A percentile compares a stretch with the other conserved stretches of the same genome.
Conservation (phyloP, 768 basidiomycete species). For the Boletus sp. region DNA sequence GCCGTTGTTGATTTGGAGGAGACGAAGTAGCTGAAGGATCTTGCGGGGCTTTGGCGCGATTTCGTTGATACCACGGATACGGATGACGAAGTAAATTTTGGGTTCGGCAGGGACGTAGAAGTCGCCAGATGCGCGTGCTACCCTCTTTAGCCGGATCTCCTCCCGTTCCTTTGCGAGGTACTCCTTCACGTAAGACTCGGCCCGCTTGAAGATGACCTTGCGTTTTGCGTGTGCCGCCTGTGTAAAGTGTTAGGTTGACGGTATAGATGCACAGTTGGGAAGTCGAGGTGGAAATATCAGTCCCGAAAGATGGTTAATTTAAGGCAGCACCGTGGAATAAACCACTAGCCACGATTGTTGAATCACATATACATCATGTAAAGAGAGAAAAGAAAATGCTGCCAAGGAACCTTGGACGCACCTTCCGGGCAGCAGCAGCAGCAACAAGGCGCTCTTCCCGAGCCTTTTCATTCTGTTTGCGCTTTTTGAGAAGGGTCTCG, state of each 20-base stretch:
- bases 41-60: conserved; percentile 99
- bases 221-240: conserved; percentile 90
- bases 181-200: conserved; percentile 97
- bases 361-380: conserved; percentile 78
- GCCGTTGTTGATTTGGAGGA: conserved; percentile 99
- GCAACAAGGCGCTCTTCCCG: conserved; percentile 89
- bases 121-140: conserved; percentile 86
- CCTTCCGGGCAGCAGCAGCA: conserved; percentile 84
- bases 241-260: conserved; percentile 7
- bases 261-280: conserved; percentile 1
- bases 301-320: conserved; percentile 87
- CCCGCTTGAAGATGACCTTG: conserved; percentile 98
- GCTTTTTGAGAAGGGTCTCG: conserved; percentile 99
- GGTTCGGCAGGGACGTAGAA: conserved; percentile 97
- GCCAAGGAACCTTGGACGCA: conserved; percentile 37
- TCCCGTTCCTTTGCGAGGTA: conserved; percentile 91
- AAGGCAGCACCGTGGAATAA: conserved; percentile 64
- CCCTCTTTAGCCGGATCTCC: conserved; percentile 92
- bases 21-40: conserved; percentile 96
- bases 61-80: conserved; percentile 99
- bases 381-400: conserved; percentile 17
- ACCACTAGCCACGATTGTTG: conserved; percentile 70
- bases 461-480: conserved; percentile 96
- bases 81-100: conserved; percentile 96
- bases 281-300: conserved; percentile 38